Evolutionary conservation across 2,329 filamentous ascomycete species (phyloP), one percentile per base, ranked within the genome.

Genomic region (Diaporthe helianthi): DNA sequence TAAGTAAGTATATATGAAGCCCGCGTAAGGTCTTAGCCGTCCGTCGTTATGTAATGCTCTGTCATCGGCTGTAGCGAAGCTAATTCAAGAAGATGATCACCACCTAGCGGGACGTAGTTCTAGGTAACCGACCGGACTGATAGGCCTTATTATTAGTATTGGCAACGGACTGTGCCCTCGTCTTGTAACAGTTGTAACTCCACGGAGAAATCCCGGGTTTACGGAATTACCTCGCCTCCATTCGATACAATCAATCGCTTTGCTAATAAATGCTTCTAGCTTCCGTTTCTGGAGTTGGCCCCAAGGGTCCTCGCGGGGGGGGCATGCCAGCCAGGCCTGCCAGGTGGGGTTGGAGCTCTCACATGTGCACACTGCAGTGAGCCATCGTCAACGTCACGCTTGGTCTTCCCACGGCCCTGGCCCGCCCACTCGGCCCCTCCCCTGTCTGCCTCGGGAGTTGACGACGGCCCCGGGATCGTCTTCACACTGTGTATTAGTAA

Each of bases 381-480:
- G 54, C 36, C n/a, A 33, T 47, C 46, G 41, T 38, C 58, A 68
- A 47, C 58, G 58, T 64, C 63, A 29, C 38, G 33, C n/a, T 36
- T 54, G 17, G 41, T 49, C 58, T 63, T 47, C 58, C 58, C 41
- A 41, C 47, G 24, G 31, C 24, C 22, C 52, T 49, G 17, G 24
- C 5, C 54, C 33, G 53, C 65, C 65, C 54, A 49, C 46, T 65
- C 46, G 41, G 49, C 67, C 67, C 67, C 68, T 53, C 63, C 46
- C 52, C 44, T 51, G 17, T 58, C 29, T 22, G 49, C 49, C 47
- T 64, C 69, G 69, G 69, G 66, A 71, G 22, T 60, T 70, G n/a
- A 49, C 15, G 24, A 41, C 47, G 54, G 54, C 53, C 49, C 41
- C 46, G 44, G 64, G 66, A 69, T 61, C 49, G 53, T 29, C 29